These are phyloP conservation scores for Penicillium silybi DNA, from an alignment of 495 filamentous ascomycete species.

Conservation along the genomic window DNA sequence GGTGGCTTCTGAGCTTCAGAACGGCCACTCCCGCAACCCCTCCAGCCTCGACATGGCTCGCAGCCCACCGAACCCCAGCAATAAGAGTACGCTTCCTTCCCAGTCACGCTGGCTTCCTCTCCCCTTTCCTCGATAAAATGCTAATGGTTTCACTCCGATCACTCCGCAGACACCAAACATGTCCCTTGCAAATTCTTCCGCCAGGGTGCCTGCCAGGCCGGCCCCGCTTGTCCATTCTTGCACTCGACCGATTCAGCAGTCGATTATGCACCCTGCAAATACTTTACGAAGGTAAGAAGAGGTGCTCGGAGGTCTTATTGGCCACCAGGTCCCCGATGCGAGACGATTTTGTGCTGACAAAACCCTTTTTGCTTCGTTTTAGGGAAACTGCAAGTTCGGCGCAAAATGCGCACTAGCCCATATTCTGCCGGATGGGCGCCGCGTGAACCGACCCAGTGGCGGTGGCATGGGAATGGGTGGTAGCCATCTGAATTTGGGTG, in stretches of 20 bases:
- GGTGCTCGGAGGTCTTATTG: neutral
- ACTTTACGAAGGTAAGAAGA: constrained; percentile 86
- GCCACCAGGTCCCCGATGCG: neutral
- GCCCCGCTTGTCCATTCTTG: constrained; percentile 91
- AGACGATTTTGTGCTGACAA: constrained; percentile 4
- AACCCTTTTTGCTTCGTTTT: constrained; percentile 10
- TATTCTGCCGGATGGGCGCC: constrained; percentile 86
- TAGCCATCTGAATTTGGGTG: constrained; percentile 63
- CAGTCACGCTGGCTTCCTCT: neutral
- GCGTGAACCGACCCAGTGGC: constrained; percentile 66
- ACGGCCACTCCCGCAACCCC: constrained; percentile 45
- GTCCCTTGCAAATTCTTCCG: constrained; percentile 99
- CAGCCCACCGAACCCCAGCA: constrained; percentile 70
- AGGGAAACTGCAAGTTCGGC: constrained; percentile 99
- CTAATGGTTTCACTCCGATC: constrained; percentile 17
- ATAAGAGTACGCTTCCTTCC: constrained; percentile 58
- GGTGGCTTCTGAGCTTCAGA: constrained; percentile 39
- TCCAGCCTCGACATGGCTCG: constrained; percentile 51
- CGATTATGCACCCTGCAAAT: constrained; percentile 90
- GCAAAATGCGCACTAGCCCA: constrained; percentile 95
- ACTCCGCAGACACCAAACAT: constrained; percentile 78
- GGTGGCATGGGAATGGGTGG: constrained; percentile 33
- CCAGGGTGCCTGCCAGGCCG: constrained; percentile 93
- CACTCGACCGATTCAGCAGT: constrained; percentile 78
- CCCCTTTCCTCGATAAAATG: neutral